Base-by-base conservation (phyloP, 2,329 filamentous ascomycete species). In the Leptographium radiaticola region DNA sequence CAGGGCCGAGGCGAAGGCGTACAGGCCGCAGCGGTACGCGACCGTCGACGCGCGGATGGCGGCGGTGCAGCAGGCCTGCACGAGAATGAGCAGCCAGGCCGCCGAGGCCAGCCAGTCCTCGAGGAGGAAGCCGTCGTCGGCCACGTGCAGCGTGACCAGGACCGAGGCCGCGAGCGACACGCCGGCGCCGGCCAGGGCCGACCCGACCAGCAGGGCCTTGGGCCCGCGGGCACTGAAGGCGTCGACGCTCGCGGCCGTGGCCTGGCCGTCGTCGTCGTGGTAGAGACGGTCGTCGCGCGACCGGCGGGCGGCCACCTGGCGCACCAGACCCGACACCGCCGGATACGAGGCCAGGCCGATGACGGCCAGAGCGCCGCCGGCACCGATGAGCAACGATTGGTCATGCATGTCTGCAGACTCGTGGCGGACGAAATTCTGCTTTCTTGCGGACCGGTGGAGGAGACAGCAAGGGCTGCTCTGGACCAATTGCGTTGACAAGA, bases 261-360 rank as follows among this genome's bases (percentile, higher is more conserved):
- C 84, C 58, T 76, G 73, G 49, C 86, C 86, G 67, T 90, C 86
- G 57, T 75, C 68, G 62, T 90, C 86, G 60, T 81, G 71, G 62
- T 89, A 89, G 13, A 60, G 34, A 43, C 43, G 52, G 31, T 75
- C 69, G 55, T 68, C 68, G 54, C 58, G 64, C 33, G 57, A 62
- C 55, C 65, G 61, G 45, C 61, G 59, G 49, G 54, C 63, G 57
- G 49, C 59, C 42, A 65, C 60, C 61, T 56, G 64, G 48, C 46
- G 49, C 42, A 62, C 60, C 55, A 65, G 59, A 58, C 59, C 59
- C 44, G 62, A 59, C 13, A 62, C 49, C 10, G 67, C 61, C 2
- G 66, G 67, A 13, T 62, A 44, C 25, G 67, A 63, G 55, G 59
- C 59, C 20, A 68, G 58, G 33, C 60, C 61, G 49, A 68, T 58